These are phyloP conservation scores for Neospermospora avenae DNA, from an alignment of 2,329 filamentous ascomycete species.

Conservation along the genomic window DNA sequence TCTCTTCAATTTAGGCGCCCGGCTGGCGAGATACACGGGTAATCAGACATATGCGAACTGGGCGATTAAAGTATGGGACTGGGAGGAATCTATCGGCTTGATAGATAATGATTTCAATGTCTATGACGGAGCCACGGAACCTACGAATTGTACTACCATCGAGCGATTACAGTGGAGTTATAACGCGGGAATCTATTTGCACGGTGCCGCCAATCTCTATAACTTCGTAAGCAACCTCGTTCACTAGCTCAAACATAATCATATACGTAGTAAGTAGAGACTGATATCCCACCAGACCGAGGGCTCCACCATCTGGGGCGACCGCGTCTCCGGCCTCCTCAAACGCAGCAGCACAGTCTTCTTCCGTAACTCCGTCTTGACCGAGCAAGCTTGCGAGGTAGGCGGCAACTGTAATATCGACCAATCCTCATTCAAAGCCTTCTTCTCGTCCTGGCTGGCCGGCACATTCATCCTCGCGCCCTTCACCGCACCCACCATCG, in stretches of 20 bases:
- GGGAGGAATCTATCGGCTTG: constrained; percentile 57
- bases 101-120: constrained; percentile 57
- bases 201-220: constrained; percentile 65
- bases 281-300: constrained; percentile 34
- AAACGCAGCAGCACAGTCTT: constrained; percentile 52
- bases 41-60: constrained; percentile 74
- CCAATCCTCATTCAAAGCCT: constrained; percentile 64
- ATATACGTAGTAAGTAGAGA: background rate
- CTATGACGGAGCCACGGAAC: constrained; percentile 57
- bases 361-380: constrained; percentile 50
- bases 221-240: constrained; percentile 51
- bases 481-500: constrained; percentile 51
- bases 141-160: constrained; percentile 53
- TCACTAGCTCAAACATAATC: too few relatives aligned
- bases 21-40: constrained; percentile 72
- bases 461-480: constrained; percentile 62
- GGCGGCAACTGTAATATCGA: constrained; percentile 59
- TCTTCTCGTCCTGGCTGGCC: constrained; percentile 59
- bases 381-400: constrained; percentile 62
- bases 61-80: constrained; percentile 71
- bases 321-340: constrained; percentile 54
- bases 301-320: constrained; percentile 50
- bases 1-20: constrained; percentile 60
- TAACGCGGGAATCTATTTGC: constrained; percentile 66
- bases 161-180: constrained; percentile 65